Conservation (phyloP, 768 basidiomycete species). For the Boletus huronensis region DNA sequence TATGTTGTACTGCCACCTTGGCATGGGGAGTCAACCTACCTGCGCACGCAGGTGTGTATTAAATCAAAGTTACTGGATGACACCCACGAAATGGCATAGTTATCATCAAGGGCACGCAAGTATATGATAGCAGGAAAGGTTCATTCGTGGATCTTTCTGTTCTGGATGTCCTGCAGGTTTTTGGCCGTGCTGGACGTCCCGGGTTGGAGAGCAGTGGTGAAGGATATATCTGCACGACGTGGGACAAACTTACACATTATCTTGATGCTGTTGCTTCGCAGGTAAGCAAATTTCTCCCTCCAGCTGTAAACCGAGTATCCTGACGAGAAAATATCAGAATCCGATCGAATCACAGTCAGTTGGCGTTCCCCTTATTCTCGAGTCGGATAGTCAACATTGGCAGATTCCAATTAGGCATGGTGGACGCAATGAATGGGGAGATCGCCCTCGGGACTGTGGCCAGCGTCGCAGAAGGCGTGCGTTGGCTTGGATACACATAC, state of each 20-base stretch:
- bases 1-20: constrained; percentile 96
- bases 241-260: constrained; percentile 90
- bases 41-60: constrained; percentile 80
- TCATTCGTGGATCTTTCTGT: constrained; percentile 90
- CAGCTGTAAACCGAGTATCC: neutral
- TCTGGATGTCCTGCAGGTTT: constrained; percentile 94
- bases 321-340: constrained; percentile 45
- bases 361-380: neutral
- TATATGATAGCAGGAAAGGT: constrained; percentile 90
- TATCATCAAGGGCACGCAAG: constrained; percentile 94
- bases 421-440: constrained; percentile 93
- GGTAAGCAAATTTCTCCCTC: constrained; percentile 39
- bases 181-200: constrained; percentile 91
- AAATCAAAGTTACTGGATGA: constrained; percentile 3
- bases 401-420: constrained; percentile 79
- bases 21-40: constrained; percentile 99
- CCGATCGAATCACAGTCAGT: constrained; percentile 94
- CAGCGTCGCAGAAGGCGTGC: constrained; percentile 78
- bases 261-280: constrained; percentile 85
- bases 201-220: constrained; percentile 90
- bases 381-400: constrained; percentile 1
- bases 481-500: constrained; percentile 97
- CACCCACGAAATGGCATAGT: constrained; percentile 43
- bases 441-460: constrained; percentile 92
- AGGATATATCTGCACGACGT: constrained; percentile 94